Percentiles rank a stretch among this genome's conserved stretches.
Conservation (phyloP, 768 basidiomycete genomes). For the Nidula microcarpa region DNA sequence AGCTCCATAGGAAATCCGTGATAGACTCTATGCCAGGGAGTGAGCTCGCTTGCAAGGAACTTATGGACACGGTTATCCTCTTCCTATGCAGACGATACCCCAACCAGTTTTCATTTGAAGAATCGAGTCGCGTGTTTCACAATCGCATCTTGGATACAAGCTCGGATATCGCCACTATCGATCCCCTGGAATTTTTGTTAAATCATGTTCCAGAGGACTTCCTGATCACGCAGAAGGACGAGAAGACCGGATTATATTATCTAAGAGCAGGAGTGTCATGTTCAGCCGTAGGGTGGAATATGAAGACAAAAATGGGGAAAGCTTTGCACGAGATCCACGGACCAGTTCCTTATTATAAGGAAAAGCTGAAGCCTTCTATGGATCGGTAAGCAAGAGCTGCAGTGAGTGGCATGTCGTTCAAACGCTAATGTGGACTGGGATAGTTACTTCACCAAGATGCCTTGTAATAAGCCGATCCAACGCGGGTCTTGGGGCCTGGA, state of each 20-base stretch:
- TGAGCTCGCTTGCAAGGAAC: constrained; percentile 44
- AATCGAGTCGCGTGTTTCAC: constrained; percentile 28
- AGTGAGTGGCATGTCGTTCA: too few relatives aligned
- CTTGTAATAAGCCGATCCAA: constrained; percentile 46
- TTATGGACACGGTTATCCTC: constrained; percentile 54
- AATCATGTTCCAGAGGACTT: constrained; percentile 54
- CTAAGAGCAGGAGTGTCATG: constrained; percentile 42
- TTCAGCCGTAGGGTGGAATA: constrained; percentile 49
- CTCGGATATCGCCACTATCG: constrained; percentile 18
- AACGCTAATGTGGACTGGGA: too few relatives aligned
- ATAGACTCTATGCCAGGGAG: constrained; percentile 46
- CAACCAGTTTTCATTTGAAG: constrained; percentile 39
- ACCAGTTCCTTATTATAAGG: constrained; percentile 47
- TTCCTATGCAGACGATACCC: constrained; percentile 58
- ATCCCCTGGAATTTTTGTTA: constrained; percentile 42
- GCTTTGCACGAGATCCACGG: constrained; percentile 42
- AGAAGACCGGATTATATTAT: constrained; percentile 36
- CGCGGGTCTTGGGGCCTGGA: constrained; percentile 51
- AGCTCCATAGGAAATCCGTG: constrained; percentile 33
- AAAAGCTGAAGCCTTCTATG: constrained; percentile 46
- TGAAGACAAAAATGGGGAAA: constrained; percentile 43
- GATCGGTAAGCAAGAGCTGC: constrained; percentile 32
- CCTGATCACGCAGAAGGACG: constrained; percentile 36
- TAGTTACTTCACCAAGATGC: constrained; percentile 47
- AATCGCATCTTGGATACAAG: constrained; percentile 37